Conservation (phyloP, 2,329 filamentous ascomycete genomes). For the Paracorniculantispora psalliotae region DNA sequence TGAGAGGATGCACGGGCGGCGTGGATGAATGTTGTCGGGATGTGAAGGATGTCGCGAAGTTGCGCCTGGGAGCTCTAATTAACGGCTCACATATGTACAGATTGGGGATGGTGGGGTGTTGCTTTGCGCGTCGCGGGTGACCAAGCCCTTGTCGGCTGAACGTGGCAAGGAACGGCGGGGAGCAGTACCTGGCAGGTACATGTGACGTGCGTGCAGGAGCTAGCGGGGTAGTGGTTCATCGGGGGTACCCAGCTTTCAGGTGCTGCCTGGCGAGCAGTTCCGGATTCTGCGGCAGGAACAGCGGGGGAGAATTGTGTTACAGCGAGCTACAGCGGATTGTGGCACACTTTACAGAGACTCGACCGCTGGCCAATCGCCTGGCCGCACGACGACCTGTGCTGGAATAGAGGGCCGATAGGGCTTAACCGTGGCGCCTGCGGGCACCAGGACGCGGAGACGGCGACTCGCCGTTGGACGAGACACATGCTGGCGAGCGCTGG, state of each 20-base stretch:
- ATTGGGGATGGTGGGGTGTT: conserved; percentile 8
- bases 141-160: background rate
- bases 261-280: background rate
- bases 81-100: background rate
- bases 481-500: background rate
- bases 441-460: background rate
- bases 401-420: conserved; percentile 17
- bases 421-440: background rate
- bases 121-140: conserved; percentile 3
- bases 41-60: background rate
- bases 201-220: background rate
- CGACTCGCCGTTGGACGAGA: background rate
- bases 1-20: background rate
- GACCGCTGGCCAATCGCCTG: conserved; percentile 23
- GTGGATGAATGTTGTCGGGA: background rate
- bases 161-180: background rate
- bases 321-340: background rate
- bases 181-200: background rate
- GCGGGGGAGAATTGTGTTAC: background rate
- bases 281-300: background rate
- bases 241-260: too few species aligned
- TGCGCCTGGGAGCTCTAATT: conserved; percentile 4
- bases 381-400: conserved; percentile 22
- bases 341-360: background rate
- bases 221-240: background rate